Percentiles rank a stretch among this genome's conserved stretches.
phyloP scores from a whole-genome alignment of 1,284 basidiomycete species.

The Austroboletus novae-zelandiae region DNA sequence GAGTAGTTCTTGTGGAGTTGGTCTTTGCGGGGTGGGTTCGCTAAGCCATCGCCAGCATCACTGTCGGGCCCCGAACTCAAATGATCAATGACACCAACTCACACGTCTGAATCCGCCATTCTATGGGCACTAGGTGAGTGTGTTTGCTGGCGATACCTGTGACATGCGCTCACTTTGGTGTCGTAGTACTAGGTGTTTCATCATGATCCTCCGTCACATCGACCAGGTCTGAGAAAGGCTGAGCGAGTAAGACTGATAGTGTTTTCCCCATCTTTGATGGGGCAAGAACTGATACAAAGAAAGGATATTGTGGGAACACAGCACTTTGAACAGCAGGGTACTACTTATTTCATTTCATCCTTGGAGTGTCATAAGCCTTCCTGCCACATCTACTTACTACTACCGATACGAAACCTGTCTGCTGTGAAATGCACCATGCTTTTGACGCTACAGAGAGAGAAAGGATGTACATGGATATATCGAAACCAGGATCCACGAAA shows the following conservation, averaged over 20 bases:
- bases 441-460: no score
- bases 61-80: not conserved
- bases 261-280: not conserved
- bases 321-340: no score
- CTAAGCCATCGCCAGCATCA: not conserved
- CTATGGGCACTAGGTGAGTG: not conserved
- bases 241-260: not conserved
- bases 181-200: not conserved
- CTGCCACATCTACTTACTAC: no score
- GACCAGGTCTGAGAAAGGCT: not conserved
- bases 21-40: not conserved
- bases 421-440: no score
- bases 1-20: not conserved
- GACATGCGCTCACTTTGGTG: not conserved
- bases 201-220: not conserved
- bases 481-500: no score
- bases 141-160: not conserved
- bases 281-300: not conserved
- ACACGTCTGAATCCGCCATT: not conserved
- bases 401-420: no score
- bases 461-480: no score
- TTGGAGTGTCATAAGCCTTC: no score
- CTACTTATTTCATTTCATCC: no score
- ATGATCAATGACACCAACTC: not conserved
- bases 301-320: no score